Evolutionary conservation across 768 basidiomycete species (phyloP), one percentile per base, ranked within the genome.

Genomic region (Obba rivulosa): DNA sequence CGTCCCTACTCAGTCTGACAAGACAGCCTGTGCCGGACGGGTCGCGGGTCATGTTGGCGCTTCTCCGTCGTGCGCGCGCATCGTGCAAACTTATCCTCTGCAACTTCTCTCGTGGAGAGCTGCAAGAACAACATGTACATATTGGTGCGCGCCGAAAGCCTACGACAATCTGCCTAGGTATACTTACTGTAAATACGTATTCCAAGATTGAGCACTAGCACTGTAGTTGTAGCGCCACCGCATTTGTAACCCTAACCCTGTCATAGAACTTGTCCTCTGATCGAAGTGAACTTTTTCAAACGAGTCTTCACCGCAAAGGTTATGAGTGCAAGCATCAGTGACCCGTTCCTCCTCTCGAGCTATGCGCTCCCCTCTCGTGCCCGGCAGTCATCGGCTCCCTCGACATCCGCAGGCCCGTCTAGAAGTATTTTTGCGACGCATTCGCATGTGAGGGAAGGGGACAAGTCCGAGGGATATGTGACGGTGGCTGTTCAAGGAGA

Each of bases 401-500:
- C 46, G 54, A 55, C 54, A 58, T 52, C 21, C 10, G 36, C 45
- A 14, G 34, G 48, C 52, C 31, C 48, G 50, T 51, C 54, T 42
- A 41, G 25, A 41, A 41, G 28, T 18, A 34, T 10, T 23, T 43
- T 50, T 20, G 48, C 46, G 9, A 50, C 53, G 13, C 64, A 59
- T 49, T 48, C 74, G 20, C 73, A 65, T 51, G 69, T 69, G 22
- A 64, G 65, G 2, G 63, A 72, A 25, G 60, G 59, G 46, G 36
- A 48, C 39, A 41, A 69, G 49, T 62, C 64, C 37, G 80, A 84
- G 34, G 77, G 80, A 22, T 76, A 75, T 70, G 81, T 77, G 36
- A 85, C 85, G 1, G 72, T 87, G 46, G 76, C 85, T 13, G 82
- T 74, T 11, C 85, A 88, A 51, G 77, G 75, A 53, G 86, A 91